Conservation (phyloP, 2,329 filamentous ascomycete species). For the Thelonectria blattea region DNA sequence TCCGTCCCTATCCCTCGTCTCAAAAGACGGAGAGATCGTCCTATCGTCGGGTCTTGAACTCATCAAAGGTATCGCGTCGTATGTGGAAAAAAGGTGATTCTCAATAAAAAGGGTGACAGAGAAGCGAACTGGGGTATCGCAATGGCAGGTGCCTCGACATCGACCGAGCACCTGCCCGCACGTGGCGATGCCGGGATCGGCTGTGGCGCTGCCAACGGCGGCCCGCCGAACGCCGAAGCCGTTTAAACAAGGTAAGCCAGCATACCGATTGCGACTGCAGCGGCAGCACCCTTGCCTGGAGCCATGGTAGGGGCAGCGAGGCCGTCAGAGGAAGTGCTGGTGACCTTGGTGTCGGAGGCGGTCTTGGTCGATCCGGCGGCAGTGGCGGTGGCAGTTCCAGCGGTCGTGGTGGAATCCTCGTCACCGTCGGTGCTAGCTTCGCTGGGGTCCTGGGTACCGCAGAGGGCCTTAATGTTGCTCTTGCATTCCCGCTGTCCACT, state of each 20-base stretch:
- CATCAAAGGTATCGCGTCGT: slow-evolving; percentile 39
- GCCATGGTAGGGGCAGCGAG: slow-evolving; percentile 52
- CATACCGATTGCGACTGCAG: slow-evolving; percentile 57
- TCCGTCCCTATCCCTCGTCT: slow-evolving; percentile 29
- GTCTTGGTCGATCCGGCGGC: slow-evolving; percentile 27
- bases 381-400: slow-evolving; percentile 32
- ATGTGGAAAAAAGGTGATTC: slow-evolving; percentile 39
- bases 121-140: slow-evolving; percentile 39
- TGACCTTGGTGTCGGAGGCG: slow-evolving; percentile 37
- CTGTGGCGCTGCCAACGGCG: slow-evolving; percentile 28
- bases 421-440: slow-evolving; percentile 19
- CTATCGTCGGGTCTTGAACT: slow-evolving; percentile 35
- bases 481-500: slow-evolving; percentile 56
- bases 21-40: slow-evolving; percentile 19
- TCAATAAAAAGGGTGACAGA: slow-evolving; percentile 42
- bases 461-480: slow-evolving; percentile 53
- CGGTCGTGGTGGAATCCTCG: slow-evolving; percentile 39
- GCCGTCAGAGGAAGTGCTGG: slow-evolving; percentile 42
- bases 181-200: slow-evolving; percentile 27
- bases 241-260: slow-evolving; percentile 58
- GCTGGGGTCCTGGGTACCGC: slow-evolving; percentile 47
- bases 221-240: slow-evolving; percentile 26
- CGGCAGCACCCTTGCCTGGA: slow-evolving; percentile 52
- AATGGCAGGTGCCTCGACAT: slow-evolving; percentile 14
- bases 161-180: slow-evolving; percentile 24